Evolutionary conservation across 805 yeast genomes (phyloP).

Genomic region (Candida pseudofarinosa): DNA sequence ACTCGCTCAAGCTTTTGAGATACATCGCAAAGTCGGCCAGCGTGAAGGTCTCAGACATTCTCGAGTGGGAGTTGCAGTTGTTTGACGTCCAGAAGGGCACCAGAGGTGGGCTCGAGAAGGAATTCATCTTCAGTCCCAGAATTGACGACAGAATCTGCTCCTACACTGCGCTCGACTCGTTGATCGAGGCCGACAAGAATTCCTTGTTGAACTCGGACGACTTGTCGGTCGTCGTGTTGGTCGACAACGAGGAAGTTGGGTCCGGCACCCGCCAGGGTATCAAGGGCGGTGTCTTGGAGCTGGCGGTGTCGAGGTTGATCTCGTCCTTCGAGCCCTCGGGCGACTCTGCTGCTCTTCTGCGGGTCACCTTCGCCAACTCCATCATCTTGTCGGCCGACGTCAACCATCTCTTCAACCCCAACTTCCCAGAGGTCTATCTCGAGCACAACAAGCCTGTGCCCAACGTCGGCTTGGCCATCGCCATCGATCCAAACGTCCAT

Average conservation of each 20-base stretch:
- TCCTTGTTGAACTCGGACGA: conserved; percentile 23
- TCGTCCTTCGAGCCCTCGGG: conserved; percentile 20
- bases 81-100: conserved; percentile 79
- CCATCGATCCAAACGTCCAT: conserved; percentile 75
- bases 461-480: conserved; percentile 67
- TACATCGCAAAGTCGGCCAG: conserved; percentile 61
- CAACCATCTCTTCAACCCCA: conserved; percentile 77
- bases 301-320: conserved; percentile 55
- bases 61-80: conserved; percentile 71
- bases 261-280: conserved; percentile 80
- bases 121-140: conserved; percentile 78
- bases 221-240: conserved; percentile 60
- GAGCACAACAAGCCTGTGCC: conserved; percentile 79
- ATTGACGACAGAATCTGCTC: conserved; percentile 83
- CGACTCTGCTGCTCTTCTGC: conserved; percentile 23
- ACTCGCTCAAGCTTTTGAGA: conserved; percentile 63
- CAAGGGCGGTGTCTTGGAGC: conserved; percentile 68
- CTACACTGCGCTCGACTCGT: conserved; percentile 61
- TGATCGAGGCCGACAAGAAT: conserved; percentile 39
- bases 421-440: conserved; percentile 62
- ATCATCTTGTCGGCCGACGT: conserved; percentile 83
- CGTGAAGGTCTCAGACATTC: conserved; percentile 55
- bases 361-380: conserved; percentile 62
- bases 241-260: conserved; percentile 83
- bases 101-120: conserved; percentile 72